A percentile compares a stretch with the other conserved stretches of the same genome.
These are phyloP conservation scores for Fusarium dlaminii DNA, from an alignment of 2,329 filamentous ascomycete genomes.

Conservation along the genomic window DNA sequence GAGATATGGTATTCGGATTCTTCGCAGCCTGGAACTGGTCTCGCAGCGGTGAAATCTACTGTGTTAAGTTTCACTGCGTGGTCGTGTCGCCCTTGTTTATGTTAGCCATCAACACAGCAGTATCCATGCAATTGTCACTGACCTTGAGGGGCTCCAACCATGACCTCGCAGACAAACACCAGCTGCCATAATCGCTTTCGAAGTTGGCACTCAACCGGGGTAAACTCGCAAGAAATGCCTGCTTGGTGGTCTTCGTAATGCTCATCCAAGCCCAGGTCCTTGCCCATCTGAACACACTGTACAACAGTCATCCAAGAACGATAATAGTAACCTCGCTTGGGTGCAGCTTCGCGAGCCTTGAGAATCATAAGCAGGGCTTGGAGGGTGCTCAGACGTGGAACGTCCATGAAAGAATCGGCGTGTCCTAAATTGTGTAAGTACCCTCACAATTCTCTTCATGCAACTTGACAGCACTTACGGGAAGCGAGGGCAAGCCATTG, in stretches of 20 bases:
- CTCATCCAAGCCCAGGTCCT: slow-evolving; percentile 88
- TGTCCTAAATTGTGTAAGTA: slow-evolving; percentile 68
- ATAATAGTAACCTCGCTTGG: slow-evolving; percentile 95
- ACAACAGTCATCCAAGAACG: slow-evolving; percentile 97
- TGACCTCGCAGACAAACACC: slow-evolving; percentile 85
- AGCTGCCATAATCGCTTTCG: slow-evolving; percentile 92
- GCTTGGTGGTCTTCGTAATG: slow-evolving; percentile 82
- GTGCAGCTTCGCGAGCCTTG: slow-evolving; percentile 91
- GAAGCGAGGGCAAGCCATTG: slow-evolving; percentile 93
- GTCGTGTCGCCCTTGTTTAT: slow-evolving; percentile 75
- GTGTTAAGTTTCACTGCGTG: slow-evolving; percentile 78
- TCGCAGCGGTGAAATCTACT: slow-evolving; percentile 76
- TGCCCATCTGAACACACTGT: slow-evolving; percentile 90
- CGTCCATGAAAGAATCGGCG: slow-evolving; percentile 92
- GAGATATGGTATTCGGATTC: slow-evolving; percentile 80
- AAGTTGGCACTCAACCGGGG: slow-evolving; percentile 78
- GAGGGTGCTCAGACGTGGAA: slow-evolving; percentile 88
- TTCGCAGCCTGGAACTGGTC: slow-evolving; percentile 73
- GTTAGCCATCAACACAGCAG: slow-evolving; percentile 14
- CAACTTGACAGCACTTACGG: slow-evolving; percentile 59
- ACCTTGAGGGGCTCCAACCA: slow-evolving; percentile 94
- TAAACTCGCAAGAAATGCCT: slow-evolving; percentile 75
- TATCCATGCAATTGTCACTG: not conserved
- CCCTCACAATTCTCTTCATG: not conserved
- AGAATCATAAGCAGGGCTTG: slow-evolving; percentile 88